Percentiles rank a stretch among this genome's conserved stretches.
Evolutionary conservation across 148 eudicot species (phyloP).

Genomic region (Vaccinium myrtillus): DNA sequence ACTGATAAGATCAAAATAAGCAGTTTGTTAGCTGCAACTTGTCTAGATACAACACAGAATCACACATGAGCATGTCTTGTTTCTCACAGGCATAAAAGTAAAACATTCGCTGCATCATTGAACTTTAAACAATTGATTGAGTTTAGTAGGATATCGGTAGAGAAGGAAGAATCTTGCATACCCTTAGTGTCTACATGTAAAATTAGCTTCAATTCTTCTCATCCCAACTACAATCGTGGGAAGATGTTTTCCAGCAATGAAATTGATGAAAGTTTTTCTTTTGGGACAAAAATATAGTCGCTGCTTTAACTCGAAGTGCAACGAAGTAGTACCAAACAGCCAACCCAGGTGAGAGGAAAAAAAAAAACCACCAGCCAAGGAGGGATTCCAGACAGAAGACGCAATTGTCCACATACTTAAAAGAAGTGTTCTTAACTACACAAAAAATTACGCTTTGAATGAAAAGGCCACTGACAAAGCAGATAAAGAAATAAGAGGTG

Average conservation of each 20-base stretch:
- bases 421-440: not conserved
- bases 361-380: not conserved
- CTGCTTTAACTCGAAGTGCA: not conserved
- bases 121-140: not conserved
- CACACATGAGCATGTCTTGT: not conserved
- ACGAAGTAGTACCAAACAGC: not conserved
- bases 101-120: not conserved
- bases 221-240: not conserved
- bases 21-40: not conserved
- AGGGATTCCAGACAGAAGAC: not conserved
- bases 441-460: not conserved
- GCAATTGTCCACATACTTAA: not conserved
- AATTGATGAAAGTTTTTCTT: not conserved
- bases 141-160: not conserved
- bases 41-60: not conserved
- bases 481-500: not conserved
- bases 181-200: not conserved
- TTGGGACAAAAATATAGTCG: not conserved
- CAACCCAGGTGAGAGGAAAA: not conserved
- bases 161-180: not conserved
- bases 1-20: constrained; percentile 41
- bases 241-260: not conserved
- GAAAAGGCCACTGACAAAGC: not conserved
- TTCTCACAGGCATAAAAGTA: not conserved
- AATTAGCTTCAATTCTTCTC: not conserved